Percentiles rank a stretch among this genome's conserved stretches.
Evolutionary conservation across 768 basidiomycete species (phyloP).

Genomic region (Chalciporus sphaerocephalus): DNA sequence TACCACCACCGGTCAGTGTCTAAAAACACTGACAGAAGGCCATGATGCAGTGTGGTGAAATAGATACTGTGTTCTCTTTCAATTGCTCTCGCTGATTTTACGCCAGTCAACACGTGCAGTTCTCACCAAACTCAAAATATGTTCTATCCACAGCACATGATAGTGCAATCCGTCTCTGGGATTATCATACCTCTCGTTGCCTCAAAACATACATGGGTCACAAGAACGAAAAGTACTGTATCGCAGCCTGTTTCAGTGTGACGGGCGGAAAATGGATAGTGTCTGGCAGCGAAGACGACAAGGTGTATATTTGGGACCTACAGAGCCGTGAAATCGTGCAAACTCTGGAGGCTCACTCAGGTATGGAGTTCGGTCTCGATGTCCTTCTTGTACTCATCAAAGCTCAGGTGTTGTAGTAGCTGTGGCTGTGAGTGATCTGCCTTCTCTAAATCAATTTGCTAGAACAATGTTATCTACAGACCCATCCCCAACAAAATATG

Average conservation of each 20-base stretch:
- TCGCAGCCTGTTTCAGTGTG: constrained; percentile 78
- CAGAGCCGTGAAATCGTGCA: constrained; percentile 85
- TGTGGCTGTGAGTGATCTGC: constrained; percentile 61
- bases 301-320: constrained; percentile 87
- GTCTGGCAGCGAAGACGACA: constrained; percentile 87
- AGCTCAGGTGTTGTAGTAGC: constrained; percentile 61
- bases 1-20: constrained; percentile 84
- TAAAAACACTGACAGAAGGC: constrained; percentile 92
- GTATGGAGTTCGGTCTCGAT: constrained; percentile 31
- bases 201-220: constrained; percentile 90
- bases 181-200: constrained; percentile 86
- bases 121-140: constrained; percentile 94
- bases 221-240: constrained; percentile 76
- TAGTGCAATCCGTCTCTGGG: constrained; percentile 90
- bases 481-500: constrained; percentile 81
- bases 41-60: constrained; percentile 80
- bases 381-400: constrained; percentile 2
- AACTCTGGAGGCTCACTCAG: constrained; percentile 69
- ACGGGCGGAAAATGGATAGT: constrained; percentile 89
- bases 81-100: not conserved
- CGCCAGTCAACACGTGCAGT: constrained; percentile 79
- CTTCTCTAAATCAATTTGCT: not conserved
- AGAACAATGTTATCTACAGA: constrained; percentile 39
- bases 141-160: constrained; percentile 93
- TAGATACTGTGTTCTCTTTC: not conserved